A percentile compares a stretch with the other conserved stretches of the same genome.
These are phyloP conservation scores for Phyllosticta capitalensis DNA, from an alignment of 2,329 filamentous ascomycete genomes.

Conservation along the genomic window DNA sequence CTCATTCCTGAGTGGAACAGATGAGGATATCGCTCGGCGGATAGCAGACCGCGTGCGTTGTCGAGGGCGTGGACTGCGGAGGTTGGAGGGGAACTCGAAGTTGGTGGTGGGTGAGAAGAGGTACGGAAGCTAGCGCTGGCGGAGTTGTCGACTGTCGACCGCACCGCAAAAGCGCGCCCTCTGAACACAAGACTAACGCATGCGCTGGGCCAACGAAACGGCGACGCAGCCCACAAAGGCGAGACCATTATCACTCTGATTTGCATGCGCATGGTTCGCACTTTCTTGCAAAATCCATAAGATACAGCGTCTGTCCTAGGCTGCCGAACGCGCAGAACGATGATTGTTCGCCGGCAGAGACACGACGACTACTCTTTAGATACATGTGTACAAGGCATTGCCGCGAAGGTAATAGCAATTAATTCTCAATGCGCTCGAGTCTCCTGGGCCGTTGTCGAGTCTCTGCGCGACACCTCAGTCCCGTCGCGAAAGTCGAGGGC, in stretches of 20 bases:
- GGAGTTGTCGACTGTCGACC: slow-evolving; percentile 9
- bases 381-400: no score
- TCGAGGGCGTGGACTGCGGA: slow-evolving; percentile 1
- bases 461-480: no score
- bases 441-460: no score
- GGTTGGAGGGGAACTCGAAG: slow-evolving; percentile 7
- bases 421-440: no score
- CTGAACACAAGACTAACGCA: not conserved
- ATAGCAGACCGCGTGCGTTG: slow-evolving; percentile 3
- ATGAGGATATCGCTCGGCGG: not conserved
- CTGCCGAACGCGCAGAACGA: no score
- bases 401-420: no score
- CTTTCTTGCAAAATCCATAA: not conserved
- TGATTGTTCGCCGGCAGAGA: no score
- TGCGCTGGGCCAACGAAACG: not conserved
- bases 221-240: not conserved
- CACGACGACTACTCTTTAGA: no score
- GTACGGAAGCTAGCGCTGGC: slow-evolving; percentile 3
- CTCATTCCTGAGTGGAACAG: slow-evolving; percentile 5
- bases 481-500: no score
- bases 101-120: slow-evolving; percentile 8
- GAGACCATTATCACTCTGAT: not conserved
- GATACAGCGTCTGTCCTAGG: no score
- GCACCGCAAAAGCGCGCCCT: slow-evolving; percentile 8
- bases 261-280: not conserved